phyloP scores from a whole-genome alignment of 306 rosid genomes.

The Vigna hirtella region DNA sequence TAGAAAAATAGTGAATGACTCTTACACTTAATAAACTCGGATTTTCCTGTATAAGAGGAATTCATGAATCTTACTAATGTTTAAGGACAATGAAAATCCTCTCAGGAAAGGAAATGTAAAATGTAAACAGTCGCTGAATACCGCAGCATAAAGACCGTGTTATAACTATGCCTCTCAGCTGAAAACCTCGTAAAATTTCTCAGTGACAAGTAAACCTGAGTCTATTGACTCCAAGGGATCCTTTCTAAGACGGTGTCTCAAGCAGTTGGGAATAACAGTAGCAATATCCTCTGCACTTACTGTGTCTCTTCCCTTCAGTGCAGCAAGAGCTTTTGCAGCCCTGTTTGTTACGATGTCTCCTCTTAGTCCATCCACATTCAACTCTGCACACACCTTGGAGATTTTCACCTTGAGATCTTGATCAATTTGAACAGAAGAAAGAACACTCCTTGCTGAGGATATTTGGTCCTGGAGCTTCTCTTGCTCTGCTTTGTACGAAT shows the following conservation, averaged over 20 bases:
- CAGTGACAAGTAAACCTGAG: slow-evolving; percentile 85
- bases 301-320: slow-evolving; percentile 78
- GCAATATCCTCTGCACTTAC: slow-evolving; percentile 82
- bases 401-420: slow-evolving; percentile 81
- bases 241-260: slow-evolving; percentile 90
- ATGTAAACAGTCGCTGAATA: slow-evolving; percentile 30
- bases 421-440: slow-evolving; percentile 73
- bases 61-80: slow-evolving; percentile 34
- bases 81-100: slow-evolving; percentile 38
- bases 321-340: slow-evolving; percentile 85
- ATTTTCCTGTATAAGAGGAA: slow-evolving; percentile 33
- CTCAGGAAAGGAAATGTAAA: slow-evolving; percentile 3
- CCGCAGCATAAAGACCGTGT: slow-evolving; percentile 29
- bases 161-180: slow-evolving; percentile 55
- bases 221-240: slow-evolving; percentile 89
- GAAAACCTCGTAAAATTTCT: slow-evolving; percentile 84
- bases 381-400: slow-evolving; percentile 80
- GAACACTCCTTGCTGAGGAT: slow-evolving; percentile 64
- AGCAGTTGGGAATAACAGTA: slow-evolving; percentile 89
- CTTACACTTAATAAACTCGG: slow-evolving; percentile 1
- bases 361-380: slow-evolving; percentile 92
- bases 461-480: slow-evolving; percentile 75
- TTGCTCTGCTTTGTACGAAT: slow-evolving; percentile 70
- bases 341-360: slow-evolving; percentile 92
- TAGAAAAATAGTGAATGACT: background rate